Conservation (phyloP, 2,329 filamentous ascomycete genomes). For the Ophiobolus disseminans region DNA sequence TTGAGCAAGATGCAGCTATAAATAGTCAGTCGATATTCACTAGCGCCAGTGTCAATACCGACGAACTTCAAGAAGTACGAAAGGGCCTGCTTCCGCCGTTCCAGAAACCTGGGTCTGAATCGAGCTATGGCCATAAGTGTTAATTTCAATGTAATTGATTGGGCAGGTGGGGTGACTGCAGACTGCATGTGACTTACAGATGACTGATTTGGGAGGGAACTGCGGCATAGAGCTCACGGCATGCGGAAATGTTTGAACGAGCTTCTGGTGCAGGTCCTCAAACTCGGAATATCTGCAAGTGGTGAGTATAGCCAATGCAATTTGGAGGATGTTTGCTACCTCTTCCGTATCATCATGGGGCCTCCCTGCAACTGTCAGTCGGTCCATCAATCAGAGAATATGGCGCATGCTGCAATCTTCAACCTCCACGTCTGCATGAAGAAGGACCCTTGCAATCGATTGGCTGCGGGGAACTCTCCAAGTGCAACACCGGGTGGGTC, state of each 20-base stretch:
- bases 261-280: constrained; percentile 75
- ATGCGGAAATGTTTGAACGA: constrained; percentile 82
- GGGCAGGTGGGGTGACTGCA: constrained; percentile 28
- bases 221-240: constrained; percentile 86
- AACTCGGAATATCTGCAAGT: constrained; percentile 83
- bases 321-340: constrained; percentile 47
- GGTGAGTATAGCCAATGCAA: neutral
- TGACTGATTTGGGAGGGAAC: constrained; percentile 87
- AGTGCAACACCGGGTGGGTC: no score
- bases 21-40: constrained; percentile 32
- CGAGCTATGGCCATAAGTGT: constrained; percentile 52
- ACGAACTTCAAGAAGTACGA: constrained; percentile 93
- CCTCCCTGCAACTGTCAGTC: constrained; percentile 53
- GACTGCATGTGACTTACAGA: constrained; percentile 67
- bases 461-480: constrained; percentile 17
- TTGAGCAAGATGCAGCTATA: constrained; percentile 86
- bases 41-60: constrained; percentile 22
- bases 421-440: constrained; percentile 1
- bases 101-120: constrained; percentile 84
- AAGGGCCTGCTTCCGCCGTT: constrained; percentile 80
- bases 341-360: constrained; percentile 66
- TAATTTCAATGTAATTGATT: neutral
- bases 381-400: neutral
- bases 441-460: constrained; percentile 19
- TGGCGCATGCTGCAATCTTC: constrained; percentile 2